Evolutionary conservation across 1,284 basidiomycete species (phyloP), one percentile per base, ranked within the genome.

Genomic region (Calocybe gambosa): DNA sequence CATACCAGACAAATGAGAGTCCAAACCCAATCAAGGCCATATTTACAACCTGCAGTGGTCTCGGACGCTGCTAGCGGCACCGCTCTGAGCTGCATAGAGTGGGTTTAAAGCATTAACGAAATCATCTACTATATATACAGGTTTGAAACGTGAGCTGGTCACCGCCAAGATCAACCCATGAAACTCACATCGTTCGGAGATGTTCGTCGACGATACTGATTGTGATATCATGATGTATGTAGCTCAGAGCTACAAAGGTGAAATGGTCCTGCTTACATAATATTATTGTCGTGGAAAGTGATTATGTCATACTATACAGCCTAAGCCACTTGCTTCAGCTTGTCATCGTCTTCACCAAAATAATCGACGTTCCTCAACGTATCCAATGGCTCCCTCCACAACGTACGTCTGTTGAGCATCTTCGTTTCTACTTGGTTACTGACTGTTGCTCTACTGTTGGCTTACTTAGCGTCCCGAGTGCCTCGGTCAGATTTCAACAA

Each of bases 371-470:
- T 61, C 73, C 64, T 75, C 75, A 75, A 77, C 71, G 73, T 67
- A 59, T 55, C 51, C 62, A 65, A 84, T 83, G 80, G 75, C 80
- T 58, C 74, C 78, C 59, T 78, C 80, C 59, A 82, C 81, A 59
- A 82, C 80, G 80, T 83, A 69, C 60, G 80, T 80, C 39, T 49
- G 29, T 43, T 44, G 20, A 49, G n/a, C 40, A 20, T 19, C 41
- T 19, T 12, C 26, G 46, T 5, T 23, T 13, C 4, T 21, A 26
- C 8, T 10, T 36, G 26, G 38, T 43, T 58, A 61, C 55, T 62
- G 25, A 15, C 25, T 50, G 1, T 13, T 36, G 45, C 23, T 43
- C 18, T 16, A 10, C n/a, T 21, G 47, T n/a, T n/a, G n/a, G n/a
- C n/a, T n/a, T n/a, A 48, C 43, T 21, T 48, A 85, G 81, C 57